A percentile compares a stretch with the other conserved stretches of the same genome.
Conservation (phyloP, 805 yeast species). For the Barnettozyma siamensis region DNA sequence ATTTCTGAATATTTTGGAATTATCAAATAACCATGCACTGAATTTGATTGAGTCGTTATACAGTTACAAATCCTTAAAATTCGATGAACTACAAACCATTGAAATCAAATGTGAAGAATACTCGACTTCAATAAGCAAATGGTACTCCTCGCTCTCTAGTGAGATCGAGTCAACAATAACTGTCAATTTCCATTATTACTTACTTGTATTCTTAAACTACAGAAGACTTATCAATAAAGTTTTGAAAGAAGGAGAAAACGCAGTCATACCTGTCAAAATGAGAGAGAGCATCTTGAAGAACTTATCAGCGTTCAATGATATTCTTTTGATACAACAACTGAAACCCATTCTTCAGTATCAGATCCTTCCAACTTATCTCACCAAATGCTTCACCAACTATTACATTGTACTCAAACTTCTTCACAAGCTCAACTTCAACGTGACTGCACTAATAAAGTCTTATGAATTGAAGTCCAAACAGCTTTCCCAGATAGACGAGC, state of each 20-base stretch:
- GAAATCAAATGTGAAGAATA: neutral
- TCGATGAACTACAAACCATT: neutral
- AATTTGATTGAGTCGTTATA: neutral
- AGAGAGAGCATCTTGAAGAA: neutral
- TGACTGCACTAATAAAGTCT: slow-evolving; percentile 6
- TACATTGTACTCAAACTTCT: slow-evolving; percentile 4
- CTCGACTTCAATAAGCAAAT: neutral
- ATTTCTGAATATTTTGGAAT: slow-evolving; percentile 7
- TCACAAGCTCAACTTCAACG: slow-evolving; percentile 4
- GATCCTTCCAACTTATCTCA: slow-evolving; percentile 6
- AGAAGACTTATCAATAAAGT: slow-evolving; percentile 7
- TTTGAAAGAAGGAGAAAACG: neutral
- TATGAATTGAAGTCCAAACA: slow-evolving; percentile 5
- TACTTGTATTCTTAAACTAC: slow-evolving; percentile 4
- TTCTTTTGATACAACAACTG: neutral
- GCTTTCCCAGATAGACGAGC: neutral
- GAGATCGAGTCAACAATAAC: slow-evolving; percentile 3
- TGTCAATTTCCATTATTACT: slow-evolving; percentile 6
- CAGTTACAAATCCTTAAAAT: neutral
- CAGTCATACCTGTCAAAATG: neutral
- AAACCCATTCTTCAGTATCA: slow-evolving; percentile 6
- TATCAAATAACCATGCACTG: neutral
- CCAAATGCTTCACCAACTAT: slow-evolving; percentile 7
- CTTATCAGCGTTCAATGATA: slow-evolving; percentile 4
- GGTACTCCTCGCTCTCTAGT: slow-evolving; percentile 2